These are phyloP conservation scores for Agrocybe pediades DNA, from an alignment of 768 basidiomycete species.

Conservation along the genomic window DNA sequence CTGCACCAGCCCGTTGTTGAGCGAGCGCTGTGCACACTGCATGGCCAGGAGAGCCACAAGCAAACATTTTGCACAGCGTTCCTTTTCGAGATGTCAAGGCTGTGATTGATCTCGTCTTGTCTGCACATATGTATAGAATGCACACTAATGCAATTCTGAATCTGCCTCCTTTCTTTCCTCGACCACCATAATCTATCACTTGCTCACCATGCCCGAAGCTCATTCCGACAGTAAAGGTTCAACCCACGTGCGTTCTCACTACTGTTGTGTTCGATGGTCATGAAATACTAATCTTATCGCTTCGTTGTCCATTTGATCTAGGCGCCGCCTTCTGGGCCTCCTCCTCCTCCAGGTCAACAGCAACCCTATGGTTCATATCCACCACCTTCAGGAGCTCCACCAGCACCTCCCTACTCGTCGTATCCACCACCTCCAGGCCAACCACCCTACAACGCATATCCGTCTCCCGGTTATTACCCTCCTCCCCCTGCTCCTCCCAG, in stretches of 20 bases:
- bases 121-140: neutral
- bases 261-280: neutral
- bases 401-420: no score
- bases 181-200: neutral
- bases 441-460: slow-evolving; percentile 7
- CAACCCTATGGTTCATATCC: slow-evolving; percentile 1
- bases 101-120: neutral
- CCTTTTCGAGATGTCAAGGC: neutral
- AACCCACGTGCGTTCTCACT: neutral
- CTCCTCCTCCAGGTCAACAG: neutral
- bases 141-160: neutral
- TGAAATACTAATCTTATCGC: neutral
- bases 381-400: slow-evolving; percentile 4
- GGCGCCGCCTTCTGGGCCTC: neutral
- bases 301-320: neutral
- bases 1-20: no score
- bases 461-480: no score
- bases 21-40: no score
- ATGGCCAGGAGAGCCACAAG: no score
- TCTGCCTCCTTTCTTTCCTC: neutral
- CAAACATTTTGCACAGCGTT: neutral
- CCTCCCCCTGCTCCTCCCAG: no score
- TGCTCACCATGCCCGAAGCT: neutral
- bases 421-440: slow-evolving; percentile 15
- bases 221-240: neutral